Evolutionary conservation across 2,329 filamentous ascomycete genomes (phyloP).

Genomic region (Colletotrichum sp.): DNA sequence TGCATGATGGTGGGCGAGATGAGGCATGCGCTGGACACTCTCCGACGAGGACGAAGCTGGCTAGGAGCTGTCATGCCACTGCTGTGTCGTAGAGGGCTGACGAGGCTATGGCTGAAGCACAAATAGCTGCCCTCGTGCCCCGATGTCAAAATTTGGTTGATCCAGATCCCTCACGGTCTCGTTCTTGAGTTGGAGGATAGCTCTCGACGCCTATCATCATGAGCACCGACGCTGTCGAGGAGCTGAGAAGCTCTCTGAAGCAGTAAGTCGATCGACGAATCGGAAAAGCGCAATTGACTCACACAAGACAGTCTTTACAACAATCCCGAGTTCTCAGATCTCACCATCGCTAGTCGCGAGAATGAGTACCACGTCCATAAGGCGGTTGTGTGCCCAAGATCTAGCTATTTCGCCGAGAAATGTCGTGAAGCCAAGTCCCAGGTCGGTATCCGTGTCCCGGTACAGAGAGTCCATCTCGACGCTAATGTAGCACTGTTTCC

Average conservation of each 20-base stretch:
- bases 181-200: not conserved
- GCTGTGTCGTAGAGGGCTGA: not conserved
- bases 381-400: slow-evolving; percentile 11
- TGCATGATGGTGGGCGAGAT: not conserved
- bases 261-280: not conserved
- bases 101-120: not conserved
- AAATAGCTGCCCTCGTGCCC: not conserved
- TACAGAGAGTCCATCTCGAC: not conserved
- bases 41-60: not conserved
- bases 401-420: not conserved
- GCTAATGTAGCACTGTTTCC: not conserved
- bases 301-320: not conserved
- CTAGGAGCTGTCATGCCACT: not conserved
- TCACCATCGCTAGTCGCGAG: not conserved
- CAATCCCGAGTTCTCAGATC: not conserved
- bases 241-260: not conserved
- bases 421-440: not conserved
- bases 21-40: not conserved
- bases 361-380: not conserved
- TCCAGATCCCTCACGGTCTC: not conserved
- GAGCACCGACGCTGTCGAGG: not conserved
- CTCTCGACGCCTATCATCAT: not conserved
- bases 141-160: not conserved
- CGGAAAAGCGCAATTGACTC: not conserved
- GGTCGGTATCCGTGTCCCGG: not conserved